Evolutionary conservation across 2,329 filamentous ascomycete genomes (phyloP).

Genomic region (Sporothrix globosa): DNA sequence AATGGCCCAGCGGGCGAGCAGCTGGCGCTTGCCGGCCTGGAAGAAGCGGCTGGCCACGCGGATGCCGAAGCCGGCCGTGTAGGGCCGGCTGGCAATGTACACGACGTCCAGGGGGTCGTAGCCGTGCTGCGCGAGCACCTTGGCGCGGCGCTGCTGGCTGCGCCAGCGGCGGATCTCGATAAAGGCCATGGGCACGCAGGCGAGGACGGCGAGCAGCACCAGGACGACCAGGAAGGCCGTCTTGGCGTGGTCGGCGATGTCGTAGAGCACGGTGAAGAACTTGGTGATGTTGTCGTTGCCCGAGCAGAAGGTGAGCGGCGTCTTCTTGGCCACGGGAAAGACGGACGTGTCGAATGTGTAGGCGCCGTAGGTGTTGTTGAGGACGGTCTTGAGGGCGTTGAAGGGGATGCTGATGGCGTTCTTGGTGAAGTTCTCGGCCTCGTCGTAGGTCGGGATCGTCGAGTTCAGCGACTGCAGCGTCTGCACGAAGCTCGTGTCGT

Average conservation of each 20-base stretch:
- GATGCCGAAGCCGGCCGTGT: conserved; percentile 72
- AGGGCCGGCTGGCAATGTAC: conserved; percentile 82
- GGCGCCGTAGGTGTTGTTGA: conserved; percentile 70
- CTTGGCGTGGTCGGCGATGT: conserved; percentile 68
- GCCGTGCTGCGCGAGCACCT: conserved; percentile 61
- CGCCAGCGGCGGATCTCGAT: conserved; percentile 79
- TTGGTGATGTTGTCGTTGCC: conserved; percentile 77
- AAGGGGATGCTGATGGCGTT: conserved; percentile 78
- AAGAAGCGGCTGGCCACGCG: conserved; percentile 65
- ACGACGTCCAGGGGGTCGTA: conserved; percentile 85
- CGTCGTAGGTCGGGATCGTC: conserved; percentile 78
- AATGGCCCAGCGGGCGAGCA: conserved; percentile 78
- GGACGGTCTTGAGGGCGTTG: conserved; percentile 70
- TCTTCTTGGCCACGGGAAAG: conserved; percentile 83
- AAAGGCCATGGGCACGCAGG: conserved; percentile 76
- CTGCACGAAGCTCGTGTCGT: conserved; percentile 66
- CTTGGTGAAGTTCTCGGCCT: conserved; percentile 82
- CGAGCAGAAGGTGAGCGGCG: conserved; percentile 84
- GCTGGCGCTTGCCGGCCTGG: conserved; percentile 63
- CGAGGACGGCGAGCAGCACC: conserved; percentile 49
- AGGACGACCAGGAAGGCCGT: conserved; percentile 78
- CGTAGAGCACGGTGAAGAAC: conserved; percentile 77
- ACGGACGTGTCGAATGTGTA: conserved; percentile 78
- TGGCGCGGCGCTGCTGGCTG: conserved; percentile 69
- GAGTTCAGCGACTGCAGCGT: conserved; percentile 73